Percentiles rank a stretch among this genome's conserved stretches.
These are phyloP conservation scores for Phytophthora chlamydospora DNA, from an alignment of 352 stramenopile species.

Conservation along the genomic window DNA sequence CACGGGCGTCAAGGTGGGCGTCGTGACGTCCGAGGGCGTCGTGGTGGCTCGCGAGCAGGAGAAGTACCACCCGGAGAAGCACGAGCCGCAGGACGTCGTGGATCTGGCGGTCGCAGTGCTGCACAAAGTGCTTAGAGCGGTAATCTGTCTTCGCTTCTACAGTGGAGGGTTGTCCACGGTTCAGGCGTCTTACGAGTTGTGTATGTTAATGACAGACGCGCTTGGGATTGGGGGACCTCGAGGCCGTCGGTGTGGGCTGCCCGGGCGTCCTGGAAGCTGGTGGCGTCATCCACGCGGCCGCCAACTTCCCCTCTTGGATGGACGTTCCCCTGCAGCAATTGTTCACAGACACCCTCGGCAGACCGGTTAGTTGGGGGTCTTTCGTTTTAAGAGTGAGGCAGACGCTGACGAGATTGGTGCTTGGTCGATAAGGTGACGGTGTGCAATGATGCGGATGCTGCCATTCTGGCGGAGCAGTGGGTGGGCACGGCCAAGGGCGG, in stretches of 20 bases:
- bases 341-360: slow-evolving; percentile 46
- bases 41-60: slow-evolving; percentile 59
- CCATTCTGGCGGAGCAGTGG: slow-evolving; percentile 84
- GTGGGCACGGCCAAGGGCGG: slow-evolving; percentile 65
- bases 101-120: slow-evolving; percentile 46
- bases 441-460: slow-evolving; percentile 84
- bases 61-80: slow-evolving; percentile 43
- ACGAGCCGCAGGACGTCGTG: slow-evolving; percentile 61
- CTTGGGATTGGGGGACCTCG: slow-evolving; percentile 44
- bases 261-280: slow-evolving; percentile 56
- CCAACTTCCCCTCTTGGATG: slow-evolving; percentile 76
- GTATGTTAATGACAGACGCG: slow-evolving; percentile 18
- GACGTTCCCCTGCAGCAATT: slow-evolving; percentile 68
- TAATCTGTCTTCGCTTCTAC: slow-evolving; percentile 15
- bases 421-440: slow-evolving; percentile 43
- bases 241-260: slow-evolving; percentile 64
- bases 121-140: slow-evolving; percentile 50
- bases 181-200: slow-evolving; percentile 12
- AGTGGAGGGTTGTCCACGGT: not conserved
- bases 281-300: slow-evolving; percentile 66
- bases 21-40: slow-evolving; percentile 56
- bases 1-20: slow-evolving; percentile 73
- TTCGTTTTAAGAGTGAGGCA: not conserved
- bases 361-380: slow-evolving; percentile 18
- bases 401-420: slow-evolving; percentile 1